A percentile compares a stretch with the other conserved stretches of the same genome.
Evolutionary conservation across 148 eudicot species (phyloP).

Genomic region (Drosera capensis): DNA sequence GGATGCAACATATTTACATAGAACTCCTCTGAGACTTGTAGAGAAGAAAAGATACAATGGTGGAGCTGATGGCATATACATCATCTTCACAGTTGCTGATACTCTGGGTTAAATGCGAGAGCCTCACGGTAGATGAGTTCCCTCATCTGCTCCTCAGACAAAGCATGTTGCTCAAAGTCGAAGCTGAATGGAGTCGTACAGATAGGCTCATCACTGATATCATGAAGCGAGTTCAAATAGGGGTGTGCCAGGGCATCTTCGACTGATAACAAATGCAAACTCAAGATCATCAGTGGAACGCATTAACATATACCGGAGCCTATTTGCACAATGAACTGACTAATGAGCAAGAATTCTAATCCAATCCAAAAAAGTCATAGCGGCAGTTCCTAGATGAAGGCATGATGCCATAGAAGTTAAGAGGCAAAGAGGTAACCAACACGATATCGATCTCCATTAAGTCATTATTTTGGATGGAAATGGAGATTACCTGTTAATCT

Average conservation of each 20-base stretch:
- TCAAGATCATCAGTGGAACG: background rate
- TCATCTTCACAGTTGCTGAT: constrained; percentile 12
- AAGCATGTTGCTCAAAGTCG: constrained; percentile 82
- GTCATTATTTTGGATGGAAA: background rate
- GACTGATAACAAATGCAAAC: constrained; percentile 31
- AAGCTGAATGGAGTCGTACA: constrained; percentile 71
- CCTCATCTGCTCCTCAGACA: constrained; percentile 86
- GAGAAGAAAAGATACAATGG: background rate
- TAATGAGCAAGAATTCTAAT: too few relatives aligned
- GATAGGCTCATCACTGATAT: constrained; percentile 71
- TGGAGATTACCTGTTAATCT: constrained; percentile 63
- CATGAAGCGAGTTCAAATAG: constrained; percentile 66
- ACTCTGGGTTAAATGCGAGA: constrained; percentile 85
- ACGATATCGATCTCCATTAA: background rate
- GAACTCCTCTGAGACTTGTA: background rate
- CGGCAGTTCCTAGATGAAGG: too few relatives aligned
- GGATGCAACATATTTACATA: background rate
- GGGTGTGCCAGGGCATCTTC: constrained; percentile 92
- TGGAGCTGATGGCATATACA: background rate
- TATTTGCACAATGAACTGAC: too few relatives aligned
- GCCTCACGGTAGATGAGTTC: constrained; percentile 83
- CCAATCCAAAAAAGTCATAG: too few relatives aligned
- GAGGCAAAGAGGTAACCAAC: too few relatives aligned
- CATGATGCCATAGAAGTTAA: too few relatives aligned
- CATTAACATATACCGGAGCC: too few relatives aligned